A percentile compares a stretch with the other conserved stretches of the same genome.
These are phyloP conservation scores for Phytophthora meadii DNA, from an alignment of 352 stramenopile genomes.

Conservation along the genomic window DNA sequence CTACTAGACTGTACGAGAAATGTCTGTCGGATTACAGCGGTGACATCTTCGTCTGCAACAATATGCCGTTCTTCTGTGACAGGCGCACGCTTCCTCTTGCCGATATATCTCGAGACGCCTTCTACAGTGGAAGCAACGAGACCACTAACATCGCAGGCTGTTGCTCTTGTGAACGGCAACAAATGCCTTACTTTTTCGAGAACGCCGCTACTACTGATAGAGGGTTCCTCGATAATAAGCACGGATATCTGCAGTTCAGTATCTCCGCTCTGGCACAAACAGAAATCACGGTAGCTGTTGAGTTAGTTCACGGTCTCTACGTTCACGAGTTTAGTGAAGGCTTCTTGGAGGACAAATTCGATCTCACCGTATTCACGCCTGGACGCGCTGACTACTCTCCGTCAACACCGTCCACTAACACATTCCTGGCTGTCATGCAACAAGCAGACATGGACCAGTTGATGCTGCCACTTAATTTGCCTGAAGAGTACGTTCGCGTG, in stretches of 20 bases:
- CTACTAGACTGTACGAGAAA: conserved; percentile 46
- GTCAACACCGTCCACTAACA: conserved; percentile 59
- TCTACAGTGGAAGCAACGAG: conserved; percentile 30
- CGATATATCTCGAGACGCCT: conserved; percentile 20
- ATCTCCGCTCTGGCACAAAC: conserved; percentile 83
- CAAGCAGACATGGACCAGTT: conserved; percentile 78
- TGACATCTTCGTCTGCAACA: conserved; percentile 53
- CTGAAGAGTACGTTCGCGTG: conserved; percentile 66
- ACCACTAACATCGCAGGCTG: conserved; percentile 56
- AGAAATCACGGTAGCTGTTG: conserved; percentile 91
- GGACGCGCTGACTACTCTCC: conserved; percentile 74
- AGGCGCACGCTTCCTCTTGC: conserved; percentile 35
- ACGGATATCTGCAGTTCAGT: conserved; percentile 93
- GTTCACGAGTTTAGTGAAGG: conserved; percentile 91
- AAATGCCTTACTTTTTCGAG: conserved; percentile 92
- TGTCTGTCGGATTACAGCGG: conserved; percentile 53
- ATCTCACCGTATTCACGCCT: conserved; percentile 92
- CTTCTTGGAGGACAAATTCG: conserved; percentile 79
- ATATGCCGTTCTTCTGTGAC: conserved; percentile 77
- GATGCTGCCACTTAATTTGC: conserved; percentile 96
- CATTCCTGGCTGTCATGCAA: conserved; percentile 88
- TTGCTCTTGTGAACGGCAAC: conserved; percentile 87
- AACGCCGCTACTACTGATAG: conserved; percentile 52
- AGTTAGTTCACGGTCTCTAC: conserved; percentile 95
- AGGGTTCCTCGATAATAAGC: conserved; percentile 96